Evolutionary conservation across 2,329 filamentous ascomycete species (phyloP).

Genomic region (Graphiopsis chlorocephala): DNA sequence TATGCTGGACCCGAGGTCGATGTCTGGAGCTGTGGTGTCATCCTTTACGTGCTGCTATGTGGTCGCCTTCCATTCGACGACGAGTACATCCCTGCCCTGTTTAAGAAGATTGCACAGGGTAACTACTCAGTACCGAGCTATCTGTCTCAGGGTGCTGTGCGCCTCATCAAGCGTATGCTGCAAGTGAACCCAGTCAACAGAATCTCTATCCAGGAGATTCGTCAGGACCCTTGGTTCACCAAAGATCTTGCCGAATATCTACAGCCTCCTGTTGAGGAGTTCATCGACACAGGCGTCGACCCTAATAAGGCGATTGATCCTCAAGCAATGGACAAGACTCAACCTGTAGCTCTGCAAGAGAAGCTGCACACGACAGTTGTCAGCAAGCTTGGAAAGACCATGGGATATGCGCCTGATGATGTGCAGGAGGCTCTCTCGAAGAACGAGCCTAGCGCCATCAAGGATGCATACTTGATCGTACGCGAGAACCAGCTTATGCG

Average conservation of each 20-base stretch:
- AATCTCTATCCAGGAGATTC: slow-evolving; percentile 90
- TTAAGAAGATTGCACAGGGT: slow-evolving; percentile 95
- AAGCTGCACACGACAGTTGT: slow-evolving; percentile 90
- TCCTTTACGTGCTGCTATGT: slow-evolving; percentile 64
- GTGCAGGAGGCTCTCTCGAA: slow-evolving; percentile 91
- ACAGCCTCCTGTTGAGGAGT: slow-evolving; percentile 82
- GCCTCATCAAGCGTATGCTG: slow-evolving; percentile 87
- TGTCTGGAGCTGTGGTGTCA: slow-evolving; percentile 83
- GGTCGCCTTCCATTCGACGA: slow-evolving; percentile 88
- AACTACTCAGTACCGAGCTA: slow-evolving; percentile 91
- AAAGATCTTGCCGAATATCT: slow-evolving; percentile 84
- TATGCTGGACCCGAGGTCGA: slow-evolving; percentile 98
- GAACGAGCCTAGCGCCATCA: slow-evolving; percentile 94
- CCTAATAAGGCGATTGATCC: slow-evolving; percentile 87
- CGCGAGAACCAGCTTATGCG: slow-evolving; percentile 98
- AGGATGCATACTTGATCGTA: slow-evolving; percentile 97
- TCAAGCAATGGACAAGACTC: slow-evolving; percentile 74
- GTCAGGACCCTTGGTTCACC: slow-evolving; percentile 90
- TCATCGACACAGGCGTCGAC: slow-evolving; percentile 89
- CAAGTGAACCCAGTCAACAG: slow-evolving; percentile 93
- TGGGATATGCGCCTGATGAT: slow-evolving; percentile 94
- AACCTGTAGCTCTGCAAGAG: slow-evolving; percentile 75
- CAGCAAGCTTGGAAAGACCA: slow-evolving; percentile 92
- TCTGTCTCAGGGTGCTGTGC: slow-evolving; percentile 78
- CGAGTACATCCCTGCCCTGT: slow-evolving; percentile 94